phyloP scores from a whole-genome alignment of 73 alveolate genomes.

The Paramecium caudatum region DNA sequence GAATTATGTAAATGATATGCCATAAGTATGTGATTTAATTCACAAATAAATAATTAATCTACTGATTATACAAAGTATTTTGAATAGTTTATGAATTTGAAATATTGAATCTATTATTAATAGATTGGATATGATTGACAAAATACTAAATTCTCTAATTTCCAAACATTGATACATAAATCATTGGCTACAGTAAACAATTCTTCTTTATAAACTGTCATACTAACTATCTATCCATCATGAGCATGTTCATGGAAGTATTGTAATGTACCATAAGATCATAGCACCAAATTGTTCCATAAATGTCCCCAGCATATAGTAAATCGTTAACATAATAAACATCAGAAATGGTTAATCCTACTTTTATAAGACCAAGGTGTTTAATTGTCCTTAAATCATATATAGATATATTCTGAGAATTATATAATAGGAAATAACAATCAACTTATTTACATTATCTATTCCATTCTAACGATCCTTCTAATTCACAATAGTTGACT shows the following conservation, averaged over 20 bases:
- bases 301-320: not conserved
- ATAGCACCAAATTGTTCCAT: slow-evolving; percentile 15
- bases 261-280: not conserved
- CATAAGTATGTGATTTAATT: not conserved
- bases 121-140: slow-evolving; percentile 21
- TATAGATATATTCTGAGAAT: not conserved
- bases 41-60: not conserved
- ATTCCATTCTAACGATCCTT: slow-evolving; percentile 53
- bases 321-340: not conserved
- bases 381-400: slow-evolving; percentile 22
- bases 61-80: slow-evolving; percentile 29
- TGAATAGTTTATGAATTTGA: not conserved
- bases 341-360: not conserved
- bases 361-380: not conserved
- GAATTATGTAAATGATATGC: slow-evolving; percentile 44
- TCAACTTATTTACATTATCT: not conserved
- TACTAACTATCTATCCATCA: not conserved
- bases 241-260: slow-evolving; percentile 37
- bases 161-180: slow-evolving; percentile 21
- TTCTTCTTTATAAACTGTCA: not conserved
- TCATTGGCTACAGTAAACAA: slow-evolving; percentile 16
- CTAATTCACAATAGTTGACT: not conserved
- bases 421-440: not conserved
- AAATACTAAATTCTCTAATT: slow-evolving; percentile 7
- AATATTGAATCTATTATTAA: not conserved